Evolutionary conservation across 805 yeast species (phyloP).

Genomic region (Grigorovia yakushimaensis): DNA sequence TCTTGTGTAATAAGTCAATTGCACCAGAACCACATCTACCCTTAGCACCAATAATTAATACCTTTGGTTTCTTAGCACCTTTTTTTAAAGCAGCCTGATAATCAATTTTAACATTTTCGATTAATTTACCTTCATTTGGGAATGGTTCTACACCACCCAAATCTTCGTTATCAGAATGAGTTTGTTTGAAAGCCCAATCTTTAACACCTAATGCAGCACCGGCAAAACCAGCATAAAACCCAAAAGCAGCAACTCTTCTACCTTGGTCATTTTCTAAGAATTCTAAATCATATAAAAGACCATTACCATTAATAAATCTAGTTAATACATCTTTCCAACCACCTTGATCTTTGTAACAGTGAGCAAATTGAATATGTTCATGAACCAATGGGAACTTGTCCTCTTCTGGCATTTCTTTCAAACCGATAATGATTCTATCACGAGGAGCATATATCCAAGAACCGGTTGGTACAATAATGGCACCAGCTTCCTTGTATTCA

Average conservation of each 20-base stretch:
- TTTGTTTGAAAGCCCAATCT: slow-evolving; percentile 90
- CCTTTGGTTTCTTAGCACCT: slow-evolving; percentile 63
- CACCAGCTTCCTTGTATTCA: slow-evolving; percentile 77
- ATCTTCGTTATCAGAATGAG: slow-evolving; percentile 54
- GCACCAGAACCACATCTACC: slow-evolving; percentile 99
- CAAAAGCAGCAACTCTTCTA: slow-evolving; percentile 98
- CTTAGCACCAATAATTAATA: slow-evolving; percentile 88
- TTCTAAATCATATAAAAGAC: slow-evolving; percentile 86
- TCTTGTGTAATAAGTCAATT: slow-evolving; percentile 65
- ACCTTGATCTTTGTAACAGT: slow-evolving; percentile 93
- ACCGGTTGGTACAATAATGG: slow-evolving; percentile 81
- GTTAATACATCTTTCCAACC: slow-evolving; percentile 91
- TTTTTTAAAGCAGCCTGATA: slow-evolving; percentile 49
- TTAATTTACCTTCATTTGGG: slow-evolving; percentile 65
- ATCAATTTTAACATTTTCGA: slow-evolving; percentile 57
- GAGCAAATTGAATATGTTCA: slow-evolving; percentile 97
- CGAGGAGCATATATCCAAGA: slow-evolving; percentile 90
- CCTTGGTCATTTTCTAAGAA: slow-evolving; percentile 90
- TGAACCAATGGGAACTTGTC: slow-evolving; percentile 85
- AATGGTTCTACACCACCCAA: slow-evolving; percentile 76
- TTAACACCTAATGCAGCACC: slow-evolving; percentile 95
- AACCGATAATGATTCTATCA: slow-evolving; percentile 83
- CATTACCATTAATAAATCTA: slow-evolving; percentile 88
- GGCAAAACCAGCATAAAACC: slow-evolving; percentile 99
- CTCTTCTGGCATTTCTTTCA: slow-evolving; percentile 90